Percentiles rank a stretch among this genome's conserved stretches.
These are phyloP conservation scores for Amoeboaphelidium occidentale DNA, from an alignment of 371 early-diverging fungal species.

Conservation along the genomic window DNA sequence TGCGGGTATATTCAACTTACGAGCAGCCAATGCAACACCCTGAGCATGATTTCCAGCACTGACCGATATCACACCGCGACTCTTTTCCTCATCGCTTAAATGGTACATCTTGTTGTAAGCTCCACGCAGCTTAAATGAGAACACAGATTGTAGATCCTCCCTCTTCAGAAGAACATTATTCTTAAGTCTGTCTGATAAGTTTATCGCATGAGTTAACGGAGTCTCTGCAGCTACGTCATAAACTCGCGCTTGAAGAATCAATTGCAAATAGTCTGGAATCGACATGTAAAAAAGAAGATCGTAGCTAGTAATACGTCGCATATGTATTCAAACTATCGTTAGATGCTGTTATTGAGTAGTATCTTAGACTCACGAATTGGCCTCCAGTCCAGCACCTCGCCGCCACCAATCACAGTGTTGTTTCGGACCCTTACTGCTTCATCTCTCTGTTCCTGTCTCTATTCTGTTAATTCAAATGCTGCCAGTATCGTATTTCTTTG, in stretches of 20 bases:
- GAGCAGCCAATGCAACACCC: constrained; percentile 2
- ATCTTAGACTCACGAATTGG: too few species aligned
- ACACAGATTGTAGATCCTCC: constrained; percentile 1
- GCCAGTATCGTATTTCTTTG: too few species aligned
- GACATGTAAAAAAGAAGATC: neutral
- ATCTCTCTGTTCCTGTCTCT: too few species aligned
- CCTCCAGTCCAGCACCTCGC: too few species aligned
- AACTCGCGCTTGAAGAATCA: constrained; percentile 14
- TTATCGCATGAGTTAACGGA: neutral
- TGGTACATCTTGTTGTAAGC: constrained; percentile 10
- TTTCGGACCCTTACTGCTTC: too few species aligned
- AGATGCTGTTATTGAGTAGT: too few species aligned
- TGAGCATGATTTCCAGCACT: constrained; percentile 12
- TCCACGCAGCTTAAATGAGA: neutral
- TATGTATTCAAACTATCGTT: too few species aligned
- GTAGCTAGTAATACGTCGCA: neutral
- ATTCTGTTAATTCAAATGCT: too few species aligned
- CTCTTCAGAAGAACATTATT: constrained; percentile 1
- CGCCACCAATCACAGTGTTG: too few species aligned
- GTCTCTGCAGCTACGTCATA: constrained; percentile 7
- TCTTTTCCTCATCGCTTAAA: constrained; percentile 8
- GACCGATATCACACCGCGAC: constrained; percentile 8
- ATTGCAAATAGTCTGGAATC: constrained; percentile 8
- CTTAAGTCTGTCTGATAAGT: constrained; percentile 1
- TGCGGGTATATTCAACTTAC: constrained; percentile 1